Conservation (phyloP, 169 alveolate genomes). For the Perkinsus chesapeaki region DNA sequence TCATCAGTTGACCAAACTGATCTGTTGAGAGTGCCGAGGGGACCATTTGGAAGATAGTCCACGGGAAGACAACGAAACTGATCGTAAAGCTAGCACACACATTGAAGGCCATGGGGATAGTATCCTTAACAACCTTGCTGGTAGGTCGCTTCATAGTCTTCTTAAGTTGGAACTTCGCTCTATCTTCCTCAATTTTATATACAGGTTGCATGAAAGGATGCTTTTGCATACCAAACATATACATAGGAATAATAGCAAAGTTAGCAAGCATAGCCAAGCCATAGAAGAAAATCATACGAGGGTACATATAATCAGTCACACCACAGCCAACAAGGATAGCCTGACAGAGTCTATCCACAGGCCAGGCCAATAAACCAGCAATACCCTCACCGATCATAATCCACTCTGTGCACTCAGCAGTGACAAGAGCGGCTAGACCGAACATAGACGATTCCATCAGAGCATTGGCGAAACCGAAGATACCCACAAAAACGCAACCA, state of each 20-base stretch:
- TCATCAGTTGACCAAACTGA: not conserved
- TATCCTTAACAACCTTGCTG: not conserved
- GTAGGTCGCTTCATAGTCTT: not conserved
- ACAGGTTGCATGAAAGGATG: slow-evolving; percentile 1
- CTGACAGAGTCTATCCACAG: not conserved
- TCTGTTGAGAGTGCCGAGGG: not conserved
- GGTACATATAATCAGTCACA: not conserved
- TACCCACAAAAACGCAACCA: not conserved
- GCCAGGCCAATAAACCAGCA: not conserved
- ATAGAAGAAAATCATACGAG: not conserved
- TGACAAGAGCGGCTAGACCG: not conserved
- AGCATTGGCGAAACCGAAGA: not conserved
- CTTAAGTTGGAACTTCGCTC: not conserved
- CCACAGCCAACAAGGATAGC: not conserved
- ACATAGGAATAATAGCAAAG: not conserved
- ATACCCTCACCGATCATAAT: not conserved
- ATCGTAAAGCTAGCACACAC: not conserved
- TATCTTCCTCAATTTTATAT: not conserved
- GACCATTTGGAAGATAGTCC: not conserved
- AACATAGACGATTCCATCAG: not conserved
- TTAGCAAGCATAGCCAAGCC: not conserved
- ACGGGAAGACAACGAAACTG: not conserved
- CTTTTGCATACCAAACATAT: not conserved
- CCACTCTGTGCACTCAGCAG: not conserved
- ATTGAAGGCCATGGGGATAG: not conserved